Evolutionary conservation across 305 asterid genomes (phyloP).

Genomic region (Caryopteris hybrid): DNA sequence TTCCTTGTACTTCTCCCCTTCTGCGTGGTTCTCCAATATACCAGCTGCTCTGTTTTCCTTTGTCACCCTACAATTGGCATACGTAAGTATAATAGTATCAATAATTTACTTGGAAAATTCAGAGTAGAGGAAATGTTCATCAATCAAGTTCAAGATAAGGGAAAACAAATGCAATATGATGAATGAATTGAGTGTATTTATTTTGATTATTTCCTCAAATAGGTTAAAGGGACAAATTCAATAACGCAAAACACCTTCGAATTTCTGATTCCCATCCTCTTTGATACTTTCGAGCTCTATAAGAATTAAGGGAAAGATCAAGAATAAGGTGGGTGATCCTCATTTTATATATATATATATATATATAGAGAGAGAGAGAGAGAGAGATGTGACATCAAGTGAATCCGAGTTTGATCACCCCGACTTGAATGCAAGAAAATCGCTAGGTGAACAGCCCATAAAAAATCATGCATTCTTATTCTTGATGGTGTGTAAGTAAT

Average conservation of each 20-base stretch:
- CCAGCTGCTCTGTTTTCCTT: constrained; percentile 87
- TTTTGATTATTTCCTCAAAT: too few relatives aligned
- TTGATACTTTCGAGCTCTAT: not conserved
- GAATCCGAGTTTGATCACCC: not conserved
- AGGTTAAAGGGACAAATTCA: too few relatives aligned
- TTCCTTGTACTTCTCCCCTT: constrained; percentile 70
- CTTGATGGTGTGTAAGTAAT: not conserved
- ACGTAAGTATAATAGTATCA: not conserved
- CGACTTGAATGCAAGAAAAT: not conserved
- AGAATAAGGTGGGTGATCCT: not conserved
- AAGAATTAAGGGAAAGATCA: not conserved
- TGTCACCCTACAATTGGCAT: constrained; percentile 48
- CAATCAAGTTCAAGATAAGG: not conserved
- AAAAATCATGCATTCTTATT: not conserved
- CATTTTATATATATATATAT: not conserved
- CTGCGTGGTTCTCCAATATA: constrained; percentile 62
- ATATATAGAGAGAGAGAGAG: too few relatives aligned
- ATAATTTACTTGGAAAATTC: not conserved
- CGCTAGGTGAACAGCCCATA: not conserved
- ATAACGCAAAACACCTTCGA: too few relatives aligned
- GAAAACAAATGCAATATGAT: not conserved
- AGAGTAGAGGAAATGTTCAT: too few relatives aligned
- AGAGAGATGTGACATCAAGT: not conserved
- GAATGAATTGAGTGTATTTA: too few relatives aligned
- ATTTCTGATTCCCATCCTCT: not conserved